phyloP scores from a whole-genome alignment of 495 filamentous ascomycete genomes.

The Daldinia bambusicola region DNA sequence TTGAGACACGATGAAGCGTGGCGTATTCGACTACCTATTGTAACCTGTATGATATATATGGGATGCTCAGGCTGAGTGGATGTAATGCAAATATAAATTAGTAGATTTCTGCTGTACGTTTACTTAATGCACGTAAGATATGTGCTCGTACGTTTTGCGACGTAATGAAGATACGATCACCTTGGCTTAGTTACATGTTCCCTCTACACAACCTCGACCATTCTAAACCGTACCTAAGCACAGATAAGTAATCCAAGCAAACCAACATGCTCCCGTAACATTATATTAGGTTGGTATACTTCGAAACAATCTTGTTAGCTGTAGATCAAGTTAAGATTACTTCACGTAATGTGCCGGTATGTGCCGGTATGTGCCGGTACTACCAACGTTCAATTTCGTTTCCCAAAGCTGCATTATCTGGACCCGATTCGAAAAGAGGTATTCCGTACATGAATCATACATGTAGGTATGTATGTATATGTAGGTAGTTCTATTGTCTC shows the following conservation, averaged over 20 bases:
- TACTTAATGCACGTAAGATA: not conserved
- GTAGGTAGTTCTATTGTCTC: slow-evolving; percentile 24
- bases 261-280: too few species aligned
- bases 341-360: not conserved
- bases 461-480: too few species aligned
- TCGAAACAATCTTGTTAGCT: not conserved
- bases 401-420: slow-evolving; percentile 7
- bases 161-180: not conserved
- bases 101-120: not conserved
- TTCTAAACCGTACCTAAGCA: too few species aligned
- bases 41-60: slow-evolving; percentile 5
- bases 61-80: too few species aligned
- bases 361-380: too few species aligned
- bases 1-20: not conserved
- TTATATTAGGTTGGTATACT: too few species aligned
- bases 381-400: slow-evolving; percentile 2
- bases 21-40: not conserved
- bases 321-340: not conserved
- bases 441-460: not conserved
- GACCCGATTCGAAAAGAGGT: slow-evolving; percentile 6
- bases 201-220: too few species aligned
- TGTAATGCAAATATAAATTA: not conserved
- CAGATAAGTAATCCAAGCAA: too few species aligned
- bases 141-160: not conserved
- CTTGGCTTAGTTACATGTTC: not conserved